Percentiles rank a stretch among this genome's conserved stretches.
Evolutionary conservation across 805 yeast species (phyloP).

Genomic region (Zygosaccharomyces rouxii): DNA sequence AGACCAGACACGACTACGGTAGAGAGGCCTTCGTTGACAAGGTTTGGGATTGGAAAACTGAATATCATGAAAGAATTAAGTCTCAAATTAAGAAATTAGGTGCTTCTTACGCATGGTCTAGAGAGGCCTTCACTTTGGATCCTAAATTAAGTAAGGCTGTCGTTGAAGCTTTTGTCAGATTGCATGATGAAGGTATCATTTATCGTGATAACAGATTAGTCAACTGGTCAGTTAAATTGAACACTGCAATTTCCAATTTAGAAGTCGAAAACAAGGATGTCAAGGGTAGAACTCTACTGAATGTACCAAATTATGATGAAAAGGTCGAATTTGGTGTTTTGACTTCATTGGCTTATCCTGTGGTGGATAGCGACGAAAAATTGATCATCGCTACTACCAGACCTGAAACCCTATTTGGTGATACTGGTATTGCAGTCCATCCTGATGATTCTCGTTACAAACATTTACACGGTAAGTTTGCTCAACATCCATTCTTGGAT

Average conservation of each 20-base stretch:
- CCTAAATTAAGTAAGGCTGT: conserved; percentile 77
- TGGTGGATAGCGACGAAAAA: conserved; percentile 72
- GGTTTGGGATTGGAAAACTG: conserved; percentile 99
- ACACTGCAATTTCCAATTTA: conserved; percentile 92
- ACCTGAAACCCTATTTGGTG: conserved; percentile 98
- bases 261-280: conserved; percentile 93
- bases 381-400: conserved; percentile 95
- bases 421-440: conserved; percentile 96
- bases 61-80: conserved; percentile 82
- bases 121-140: conserved; percentile 90
- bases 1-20: conserved; percentile 92
- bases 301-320: conserved; percentile 86
- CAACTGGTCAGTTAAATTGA: conserved; percentile 93
- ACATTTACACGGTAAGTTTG: conserved; percentile 92
- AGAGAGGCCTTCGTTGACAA: conserved; percentile 83
- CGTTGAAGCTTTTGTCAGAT: conserved; percentile 80
- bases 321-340: conserved; percentile 94
- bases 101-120: conserved; percentile 94
- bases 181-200: conserved; percentile 92
- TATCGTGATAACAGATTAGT: conserved; percentile 91
- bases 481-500: conserved; percentile 83
- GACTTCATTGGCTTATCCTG: conserved; percentile 91
- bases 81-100: conserved; percentile 81
- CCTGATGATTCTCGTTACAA: conserved; percentile 90
- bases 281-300: conserved; percentile 71